These are phyloP conservation scores for Limonium bicolor DNA, from an alignment of 148 eudicot genomes.

Conservation along the genomic window DNA sequence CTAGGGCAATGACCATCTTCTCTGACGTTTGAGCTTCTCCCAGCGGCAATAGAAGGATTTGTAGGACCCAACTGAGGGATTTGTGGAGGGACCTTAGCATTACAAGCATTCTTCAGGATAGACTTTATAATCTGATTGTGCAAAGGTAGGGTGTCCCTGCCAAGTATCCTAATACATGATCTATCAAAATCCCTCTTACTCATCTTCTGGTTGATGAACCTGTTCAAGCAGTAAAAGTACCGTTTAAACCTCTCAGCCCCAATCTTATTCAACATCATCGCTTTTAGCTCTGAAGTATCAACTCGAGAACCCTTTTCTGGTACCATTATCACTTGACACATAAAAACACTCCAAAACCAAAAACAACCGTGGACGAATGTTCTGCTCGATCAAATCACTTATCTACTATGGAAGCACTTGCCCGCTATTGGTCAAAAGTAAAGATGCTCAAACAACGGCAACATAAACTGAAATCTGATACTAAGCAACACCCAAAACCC, in stretches of 20 bases:
- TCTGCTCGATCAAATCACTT: background rate
- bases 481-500: conserved; percentile 6
- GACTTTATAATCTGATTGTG: conserved; percentile 50
- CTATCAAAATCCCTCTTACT: conserved; percentile 40
- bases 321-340: conserved; percentile 6
- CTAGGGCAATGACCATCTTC: conserved; percentile 16
- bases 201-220: conserved; percentile 33
- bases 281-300: conserved; percentile 35
- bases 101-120: conserved; percentile 47
- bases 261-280: conserved; percentile 32
- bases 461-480: conserved; percentile 1
- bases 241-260: conserved; percentile 39
- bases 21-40: conserved; percentile 9
- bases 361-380: background rate
- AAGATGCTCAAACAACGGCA: background rate
- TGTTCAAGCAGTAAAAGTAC: conserved; percentile 31
- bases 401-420: background rate
- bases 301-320: conserved; percentile 19
- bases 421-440: background rate
- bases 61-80: conserved; percentile 16
- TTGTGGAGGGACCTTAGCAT: conserved; percentile 32
- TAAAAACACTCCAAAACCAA: background rate
- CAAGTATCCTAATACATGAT: conserved; percentile 33
- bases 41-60: conserved; percentile 10
- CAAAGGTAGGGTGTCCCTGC: conserved; percentile 46